These are phyloP conservation scores for Kitagawia praeruptora DNA, from an alignment of 129 eudicot genomes.

Conservation along the genomic window DNA sequence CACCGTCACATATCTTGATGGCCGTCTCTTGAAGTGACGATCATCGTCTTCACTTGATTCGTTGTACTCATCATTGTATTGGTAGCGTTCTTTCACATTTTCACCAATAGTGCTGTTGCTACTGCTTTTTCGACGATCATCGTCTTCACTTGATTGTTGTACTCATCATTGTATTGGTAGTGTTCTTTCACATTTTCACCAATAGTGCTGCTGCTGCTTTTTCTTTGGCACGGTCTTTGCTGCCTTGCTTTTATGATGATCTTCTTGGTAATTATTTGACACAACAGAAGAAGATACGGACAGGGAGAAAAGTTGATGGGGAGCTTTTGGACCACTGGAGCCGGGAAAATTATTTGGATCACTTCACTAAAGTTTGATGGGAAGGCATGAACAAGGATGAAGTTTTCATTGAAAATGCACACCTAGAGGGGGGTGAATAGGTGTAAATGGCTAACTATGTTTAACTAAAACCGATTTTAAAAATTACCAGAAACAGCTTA, in stretches of 20 bases:
- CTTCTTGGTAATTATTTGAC: conserved; percentile 32
- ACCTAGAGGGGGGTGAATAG: too few relatives aligned
- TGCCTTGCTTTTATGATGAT: conserved; percentile 9
- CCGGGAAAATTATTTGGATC: too few relatives aligned
- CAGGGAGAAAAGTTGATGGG: neutral
- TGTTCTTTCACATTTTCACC: conserved; percentile 19
- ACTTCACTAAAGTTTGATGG: too few relatives aligned
- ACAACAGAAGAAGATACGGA: conserved; percentile 26
- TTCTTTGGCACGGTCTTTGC: conserved; percentile 26
- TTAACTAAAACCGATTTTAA: too few relatives aligned
- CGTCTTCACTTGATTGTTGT: conserved; percentile 80
- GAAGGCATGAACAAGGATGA: too few relatives aligned
- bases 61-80: conserved; percentile 18
- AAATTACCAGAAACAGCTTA: too few relatives aligned
- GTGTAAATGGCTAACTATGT: too few relatives aligned
- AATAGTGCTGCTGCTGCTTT: conserved; percentile 4
- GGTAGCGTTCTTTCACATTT: conserved; percentile 19
- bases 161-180: conserved; percentile 7
- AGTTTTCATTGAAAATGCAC: too few relatives aligned
- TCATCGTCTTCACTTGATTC: conserved; percentile 94
- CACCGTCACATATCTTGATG: conserved; percentile 46
- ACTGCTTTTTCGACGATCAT: too few relatives aligned
- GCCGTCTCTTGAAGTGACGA: conserved; percentile 84
- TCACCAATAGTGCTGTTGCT: neutral
- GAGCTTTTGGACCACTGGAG: too few relatives aligned